phyloP scores from a whole-genome alignment of 148 eudicot species.

The Diospyros lotus region DNA sequence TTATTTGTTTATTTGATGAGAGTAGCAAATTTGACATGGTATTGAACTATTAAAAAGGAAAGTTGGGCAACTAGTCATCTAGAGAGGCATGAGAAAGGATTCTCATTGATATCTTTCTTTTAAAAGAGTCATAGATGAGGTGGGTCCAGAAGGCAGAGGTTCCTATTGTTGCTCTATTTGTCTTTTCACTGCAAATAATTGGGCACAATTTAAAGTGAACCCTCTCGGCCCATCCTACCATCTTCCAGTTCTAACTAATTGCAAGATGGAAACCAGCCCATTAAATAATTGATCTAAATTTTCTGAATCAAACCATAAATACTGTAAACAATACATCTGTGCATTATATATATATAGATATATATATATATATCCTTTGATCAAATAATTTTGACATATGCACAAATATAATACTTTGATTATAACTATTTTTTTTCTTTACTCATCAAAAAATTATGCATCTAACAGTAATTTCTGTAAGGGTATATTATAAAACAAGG shows the following conservation, averaged over 20 bases:
- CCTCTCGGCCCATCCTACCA: too few species aligned
- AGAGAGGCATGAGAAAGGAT: constrained; percentile 2
- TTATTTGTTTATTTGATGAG: too few species aligned
- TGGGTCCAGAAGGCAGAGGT: neutral
- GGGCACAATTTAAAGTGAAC: neutral
- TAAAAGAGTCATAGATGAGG: neutral
- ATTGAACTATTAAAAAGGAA: neutral
- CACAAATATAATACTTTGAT: neutral
- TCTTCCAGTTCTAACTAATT: neutral
- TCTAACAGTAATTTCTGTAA: neutral
- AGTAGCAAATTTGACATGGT: too few species aligned
- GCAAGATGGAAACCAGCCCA: neutral
- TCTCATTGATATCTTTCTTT: neutral
- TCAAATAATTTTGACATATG: neutral
- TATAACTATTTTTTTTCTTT: neutral
- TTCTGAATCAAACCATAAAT: neutral
- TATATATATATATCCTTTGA: neutral
- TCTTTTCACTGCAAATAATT: neutral
- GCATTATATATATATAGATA: neutral
- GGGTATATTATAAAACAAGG: neutral
- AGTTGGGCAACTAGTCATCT: neutral
- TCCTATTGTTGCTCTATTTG: neutral
- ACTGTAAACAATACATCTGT: neutral
- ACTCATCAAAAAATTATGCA: neutral
- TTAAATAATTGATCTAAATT: neutral